Conservation (phyloP, 2,329 filamentous ascomycete genomes). For the Fusarium marasasianum region DNA sequence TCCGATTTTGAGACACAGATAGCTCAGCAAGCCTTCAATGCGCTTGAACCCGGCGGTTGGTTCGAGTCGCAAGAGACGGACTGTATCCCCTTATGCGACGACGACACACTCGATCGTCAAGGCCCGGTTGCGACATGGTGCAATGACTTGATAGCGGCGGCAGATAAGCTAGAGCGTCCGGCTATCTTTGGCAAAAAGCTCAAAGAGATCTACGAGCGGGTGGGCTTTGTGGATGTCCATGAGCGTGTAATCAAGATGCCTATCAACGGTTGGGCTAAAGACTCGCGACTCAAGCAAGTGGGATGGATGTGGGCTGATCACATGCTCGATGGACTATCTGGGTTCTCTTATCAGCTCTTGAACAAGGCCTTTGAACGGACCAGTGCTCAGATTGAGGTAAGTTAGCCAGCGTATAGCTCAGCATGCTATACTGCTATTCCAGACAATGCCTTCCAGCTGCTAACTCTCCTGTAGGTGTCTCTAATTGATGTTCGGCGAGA, state of each 20-base stretch:
- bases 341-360: conserved; percentile 52
- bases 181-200: conserved; percentile 47
- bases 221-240: conserved; percentile 63
- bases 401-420: neutral
- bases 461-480: conserved; percentile 48
- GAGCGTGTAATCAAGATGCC: conserved; percentile 62
- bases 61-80: conserved; percentile 61
- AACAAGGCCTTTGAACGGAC: conserved; percentile 51
- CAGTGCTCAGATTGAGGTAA: conserved; percentile 59
- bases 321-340: conserved; percentile 47
- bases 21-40: conserved; percentile 58
- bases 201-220: conserved; percentile 52
- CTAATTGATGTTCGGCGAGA: conserved; percentile 59
- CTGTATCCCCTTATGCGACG: conserved; percentile 52
- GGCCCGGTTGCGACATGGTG: conserved; percentile 52
- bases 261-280: conserved; percentile 61
- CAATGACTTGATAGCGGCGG: conserved; percentile 51
- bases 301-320: conserved; percentile 55
- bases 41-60: conserved; percentile 61
- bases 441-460: neutral
- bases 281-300: conserved; percentile 51
- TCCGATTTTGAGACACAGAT: conserved; percentile 56
- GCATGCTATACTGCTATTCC: neutral
- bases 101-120: conserved; percentile 51
- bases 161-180: conserved; percentile 50